phyloP scores from a whole-genome alignment of 2,329 filamentous ascomycete genomes.

The Rutstroemia sp. region DNA sequence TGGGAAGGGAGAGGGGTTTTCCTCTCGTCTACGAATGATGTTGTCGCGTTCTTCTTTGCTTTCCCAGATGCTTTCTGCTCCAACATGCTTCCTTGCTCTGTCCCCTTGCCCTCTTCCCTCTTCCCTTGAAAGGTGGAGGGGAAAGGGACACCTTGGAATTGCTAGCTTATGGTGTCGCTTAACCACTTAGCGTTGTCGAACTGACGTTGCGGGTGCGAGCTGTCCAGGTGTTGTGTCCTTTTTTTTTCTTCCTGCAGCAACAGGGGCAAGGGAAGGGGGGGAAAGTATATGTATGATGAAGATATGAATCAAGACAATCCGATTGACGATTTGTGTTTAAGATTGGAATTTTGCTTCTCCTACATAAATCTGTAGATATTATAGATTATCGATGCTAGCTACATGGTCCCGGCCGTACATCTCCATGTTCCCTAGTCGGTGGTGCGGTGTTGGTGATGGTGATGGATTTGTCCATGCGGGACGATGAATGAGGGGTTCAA shows the following conservation, averaged over 20 bases:
- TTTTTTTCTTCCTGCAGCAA: not conserved
- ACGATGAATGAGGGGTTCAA: constrained; percentile 4
- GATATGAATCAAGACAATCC: not conserved
- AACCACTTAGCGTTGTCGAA: not conserved
- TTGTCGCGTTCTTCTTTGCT: no score
- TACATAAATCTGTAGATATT: no score
- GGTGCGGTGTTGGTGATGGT: not conserved
- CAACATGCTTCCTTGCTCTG: no score
- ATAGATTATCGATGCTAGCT: no score
- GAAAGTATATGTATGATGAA: not conserved
- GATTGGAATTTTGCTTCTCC: no score
- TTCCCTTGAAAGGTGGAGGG: not conserved
- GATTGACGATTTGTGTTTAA: no score
- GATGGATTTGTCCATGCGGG: not conserved
- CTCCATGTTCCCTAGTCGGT: not conserved
- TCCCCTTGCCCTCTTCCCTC: not conserved
- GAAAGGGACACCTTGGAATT: not conserved
- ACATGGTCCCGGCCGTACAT: no score
- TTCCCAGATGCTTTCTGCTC: no score
- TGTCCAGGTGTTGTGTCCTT: not conserved
- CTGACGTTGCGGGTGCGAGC: constrained; percentile 1
- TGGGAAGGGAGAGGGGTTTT: not conserved
- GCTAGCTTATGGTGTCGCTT: not conserved
- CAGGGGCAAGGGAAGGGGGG: not conserved
- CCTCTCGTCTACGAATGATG: no score